These are phyloP conservation scores for Calonectria crousiana DNA, from an alignment of 2,329 filamentous ascomycete species.

Conservation along the genomic window DNA sequence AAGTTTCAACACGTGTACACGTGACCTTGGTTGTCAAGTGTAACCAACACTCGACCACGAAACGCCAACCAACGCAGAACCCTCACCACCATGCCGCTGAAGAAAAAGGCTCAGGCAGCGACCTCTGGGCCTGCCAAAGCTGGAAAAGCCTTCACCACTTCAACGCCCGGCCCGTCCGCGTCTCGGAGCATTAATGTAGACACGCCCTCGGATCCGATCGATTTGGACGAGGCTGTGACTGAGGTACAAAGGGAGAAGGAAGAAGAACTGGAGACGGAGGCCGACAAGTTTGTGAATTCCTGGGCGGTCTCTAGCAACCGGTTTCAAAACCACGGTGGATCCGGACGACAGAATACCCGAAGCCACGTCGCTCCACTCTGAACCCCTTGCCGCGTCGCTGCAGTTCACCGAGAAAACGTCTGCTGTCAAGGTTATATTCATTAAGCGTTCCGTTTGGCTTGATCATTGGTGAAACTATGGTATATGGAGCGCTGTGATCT, in stretches of 20 bases:
- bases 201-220: background rate
- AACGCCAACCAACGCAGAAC: no score
- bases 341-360: background rate
- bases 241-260: constrained; percentile 12
- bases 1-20: no score
- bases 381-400: no score
- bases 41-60: no score
- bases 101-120: constrained; percentile 15
- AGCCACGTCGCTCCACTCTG: constrained; percentile 21
- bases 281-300: constrained; percentile 21
- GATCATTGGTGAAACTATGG: no score
- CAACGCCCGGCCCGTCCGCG: background rate
- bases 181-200: background rate
- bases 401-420: no score
- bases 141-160: background rate
- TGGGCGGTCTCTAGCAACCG: constrained; percentile 19
- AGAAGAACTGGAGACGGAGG: constrained; percentile 10
- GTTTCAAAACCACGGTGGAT: background rate
- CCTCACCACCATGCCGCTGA: constrained; percentile 13
- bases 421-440: no score
- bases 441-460: no score
- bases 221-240: constrained; percentile 9
- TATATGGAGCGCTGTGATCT: no score
- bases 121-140: background rate
- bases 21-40: no score